Conservation (phyloP, 768 basidiomycete species). For the Mrakia blollopis region DNA sequence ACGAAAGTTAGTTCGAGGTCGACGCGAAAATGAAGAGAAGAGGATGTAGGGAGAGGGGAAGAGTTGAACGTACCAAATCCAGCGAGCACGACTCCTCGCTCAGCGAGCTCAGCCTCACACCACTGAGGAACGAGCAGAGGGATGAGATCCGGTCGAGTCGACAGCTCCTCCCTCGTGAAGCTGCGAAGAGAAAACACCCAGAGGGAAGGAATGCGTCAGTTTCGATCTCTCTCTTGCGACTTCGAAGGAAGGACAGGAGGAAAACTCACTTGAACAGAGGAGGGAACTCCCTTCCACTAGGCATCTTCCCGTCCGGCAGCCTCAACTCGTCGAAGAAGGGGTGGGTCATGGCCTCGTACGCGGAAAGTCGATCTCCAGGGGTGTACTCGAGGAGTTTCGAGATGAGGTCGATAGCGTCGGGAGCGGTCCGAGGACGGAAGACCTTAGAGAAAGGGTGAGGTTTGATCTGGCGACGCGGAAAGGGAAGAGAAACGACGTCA, state of each 20-base stretch:
- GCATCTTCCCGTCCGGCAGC: slow-evolving; percentile 85
- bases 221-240: slow-evolving; percentile 3
- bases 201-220: neutral
- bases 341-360: slow-evolving; percentile 86
- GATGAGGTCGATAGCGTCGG: slow-evolving; percentile 93
- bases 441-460: slow-evolving; percentile 99
- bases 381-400: slow-evolving; percentile 95
- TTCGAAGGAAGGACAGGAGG: neutral
- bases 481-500: neutral
- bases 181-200: neutral
- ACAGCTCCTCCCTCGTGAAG: slow-evolving; percentile 63
- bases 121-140: slow-evolving; percentile 83
- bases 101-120: slow-evolving; percentile 73
- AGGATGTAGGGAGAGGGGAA: no score
- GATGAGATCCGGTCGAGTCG: slow-evolving; percentile 90
- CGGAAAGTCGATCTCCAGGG: slow-evolving; percentile 83
- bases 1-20: slow-evolving; percentile 68
- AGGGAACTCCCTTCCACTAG: slow-evolving; percentile 94
- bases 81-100: slow-evolving; percentile 7
- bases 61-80: slow-evolving; percentile 4
- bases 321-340: slow-evolving; percentile 93
- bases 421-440: slow-evolving; percentile 93
- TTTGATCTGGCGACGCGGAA: slow-evolving; percentile 69
- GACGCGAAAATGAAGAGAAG: neutral
- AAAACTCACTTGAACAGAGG: slow-evolving; percentile 77